phyloP scores from a whole-genome alignment of 2,329 filamentous ascomycete species.

The Colletotrichum cordylinicola region DNA sequence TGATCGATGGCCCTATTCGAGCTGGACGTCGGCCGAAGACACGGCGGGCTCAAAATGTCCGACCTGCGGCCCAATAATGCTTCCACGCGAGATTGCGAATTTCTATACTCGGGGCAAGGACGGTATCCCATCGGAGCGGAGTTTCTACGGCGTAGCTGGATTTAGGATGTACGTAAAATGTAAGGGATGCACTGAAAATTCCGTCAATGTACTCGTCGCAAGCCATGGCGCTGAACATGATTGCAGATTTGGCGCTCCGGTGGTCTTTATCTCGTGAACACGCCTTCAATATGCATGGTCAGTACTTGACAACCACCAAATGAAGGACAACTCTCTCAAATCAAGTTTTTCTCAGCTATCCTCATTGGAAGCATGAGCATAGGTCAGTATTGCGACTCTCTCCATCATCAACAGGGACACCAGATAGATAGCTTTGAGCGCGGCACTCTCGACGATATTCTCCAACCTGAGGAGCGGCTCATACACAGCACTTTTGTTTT shows the following conservation, averaged over 20 bases:
- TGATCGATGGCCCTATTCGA: not conserved
- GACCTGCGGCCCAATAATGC: not conserved
- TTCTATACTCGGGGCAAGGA: slow-evolving; percentile 3
- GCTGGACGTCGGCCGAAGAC: not conserved
- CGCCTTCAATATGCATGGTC: not conserved
- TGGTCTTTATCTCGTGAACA: not conserved
- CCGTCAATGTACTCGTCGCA: slow-evolving; percentile 17
- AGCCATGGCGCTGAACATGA: slow-evolving; percentile 16
- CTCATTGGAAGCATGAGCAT: not conserved
- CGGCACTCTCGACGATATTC: not conserved
- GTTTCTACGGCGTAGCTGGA: slow-evolving; percentile 17
- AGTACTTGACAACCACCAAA: not conserved
- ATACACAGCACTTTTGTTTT: not conserved
- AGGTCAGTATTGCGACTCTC: not conserved
- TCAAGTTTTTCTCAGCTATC: not conserved
- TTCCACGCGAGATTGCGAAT: not conserved
- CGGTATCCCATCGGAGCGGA: slow-evolving; percentile 11
- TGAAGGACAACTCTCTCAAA: not conserved
- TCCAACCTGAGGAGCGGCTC: not conserved
- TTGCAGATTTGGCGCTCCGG: not conserved
- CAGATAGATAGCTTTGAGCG: not conserved
- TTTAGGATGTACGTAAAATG: slow-evolving; percentile 18
- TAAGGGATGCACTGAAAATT: slow-evolving; percentile 16
- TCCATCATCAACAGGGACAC: not conserved
- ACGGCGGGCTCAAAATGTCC: not conserved